Evolutionary conservation across 768 basidiomycete species (phyloP), one percentile per base, ranked within the genome.

Genomic region (Boletus barrowsii): DNA sequence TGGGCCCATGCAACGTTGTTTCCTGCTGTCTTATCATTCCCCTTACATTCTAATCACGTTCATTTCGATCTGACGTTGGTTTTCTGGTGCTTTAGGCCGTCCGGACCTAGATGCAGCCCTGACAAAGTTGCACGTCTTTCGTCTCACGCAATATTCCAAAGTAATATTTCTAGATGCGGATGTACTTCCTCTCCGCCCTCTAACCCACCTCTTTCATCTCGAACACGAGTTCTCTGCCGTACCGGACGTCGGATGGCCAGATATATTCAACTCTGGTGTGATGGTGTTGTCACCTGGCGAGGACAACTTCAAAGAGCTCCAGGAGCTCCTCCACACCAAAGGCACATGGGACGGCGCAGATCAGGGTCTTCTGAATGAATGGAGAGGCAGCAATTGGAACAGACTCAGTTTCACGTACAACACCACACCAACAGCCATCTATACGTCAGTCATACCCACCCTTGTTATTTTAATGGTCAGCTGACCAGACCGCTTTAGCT

Each of bases 261-360:
- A 99, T 72, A 95, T 97, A 57, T 99, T 99, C 78, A 99, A 99
- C 71, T 96, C 95, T 22, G 97, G 97, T 37, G 86, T 98, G 43
- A 80, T 99, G 73, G 93, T 98, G 47, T 72, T 93, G 36, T 79
- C 82, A 49, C 94, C 94, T 2, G 84, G 85, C 10, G 80, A 89
- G 61, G 83, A 86, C 58, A 93, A 94, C 66, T 99, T 96, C 69
- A 75, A 79, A 8, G 79, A 88, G 48, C 76, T 98, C 53, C 79
- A 77, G 56, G 73, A 79, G 15, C 78, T 97, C 53, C 77, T 94
- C 56, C 82, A 84, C 57, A 73, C 83, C 17, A 88, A 87, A 62
- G 96, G 94, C 15, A 88, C 86, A 42, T 98, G 95, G 88, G 96
- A 98, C 65, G 97, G 97, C 10, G 97, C 93, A n/a, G 97, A 99